A percentile compares a stretch with the other conserved stretches of the same genome.
These are phyloP conservation scores for Calonectria ilicicola DNA, from an alignment of 2,329 filamentous ascomycete genomes.

Conservation along the genomic window DNA sequence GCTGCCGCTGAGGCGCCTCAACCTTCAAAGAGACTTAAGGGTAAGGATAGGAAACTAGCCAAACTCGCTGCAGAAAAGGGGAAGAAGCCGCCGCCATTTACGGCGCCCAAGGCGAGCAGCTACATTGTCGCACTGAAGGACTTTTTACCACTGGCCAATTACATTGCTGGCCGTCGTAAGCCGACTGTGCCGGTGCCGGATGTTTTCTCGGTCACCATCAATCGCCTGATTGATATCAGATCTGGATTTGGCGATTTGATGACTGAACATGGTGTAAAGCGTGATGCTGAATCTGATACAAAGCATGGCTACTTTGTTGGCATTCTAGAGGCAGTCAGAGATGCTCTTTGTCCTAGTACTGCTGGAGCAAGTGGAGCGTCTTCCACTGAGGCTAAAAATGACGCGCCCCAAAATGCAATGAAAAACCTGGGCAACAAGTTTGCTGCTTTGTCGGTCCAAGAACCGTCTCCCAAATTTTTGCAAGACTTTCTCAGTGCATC, in stretches of 20 bases:
- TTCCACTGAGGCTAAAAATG: background rate
- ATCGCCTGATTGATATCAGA: constrained; percentile 50
- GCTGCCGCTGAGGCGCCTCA: no score
- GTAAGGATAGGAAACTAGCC: constrained; percentile 40
- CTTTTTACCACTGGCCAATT: constrained; percentile 53
- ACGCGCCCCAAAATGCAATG: background rate
- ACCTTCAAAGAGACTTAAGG: constrained; percentile 38
- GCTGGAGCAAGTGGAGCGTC: background rate
- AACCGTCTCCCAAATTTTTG: background rate
- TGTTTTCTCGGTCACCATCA: constrained; percentile 46
- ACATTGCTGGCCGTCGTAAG: constrained; percentile 41
- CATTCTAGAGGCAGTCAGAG: constrained; percentile 49
- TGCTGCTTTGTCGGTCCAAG: background rate
- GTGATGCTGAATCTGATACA: constrained; percentile 37
- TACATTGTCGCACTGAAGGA: constrained; percentile 47
- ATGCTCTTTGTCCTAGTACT: constrained; percentile 42
- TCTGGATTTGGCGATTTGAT: constrained; percentile 42
- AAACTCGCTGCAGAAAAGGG: constrained; percentile 17
- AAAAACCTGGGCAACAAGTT: background rate
- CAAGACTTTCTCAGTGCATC: constrained; percentile 1
- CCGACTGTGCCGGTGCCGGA: constrained; percentile 43
- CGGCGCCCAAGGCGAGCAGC: background rate
- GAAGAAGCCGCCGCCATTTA: background rate
- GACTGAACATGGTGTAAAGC: constrained; percentile 22
- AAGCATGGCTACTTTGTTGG: constrained; percentile 50